Conservation (phyloP, 768 basidiomycete species). For the Kwoniella dendrophila region DNA sequence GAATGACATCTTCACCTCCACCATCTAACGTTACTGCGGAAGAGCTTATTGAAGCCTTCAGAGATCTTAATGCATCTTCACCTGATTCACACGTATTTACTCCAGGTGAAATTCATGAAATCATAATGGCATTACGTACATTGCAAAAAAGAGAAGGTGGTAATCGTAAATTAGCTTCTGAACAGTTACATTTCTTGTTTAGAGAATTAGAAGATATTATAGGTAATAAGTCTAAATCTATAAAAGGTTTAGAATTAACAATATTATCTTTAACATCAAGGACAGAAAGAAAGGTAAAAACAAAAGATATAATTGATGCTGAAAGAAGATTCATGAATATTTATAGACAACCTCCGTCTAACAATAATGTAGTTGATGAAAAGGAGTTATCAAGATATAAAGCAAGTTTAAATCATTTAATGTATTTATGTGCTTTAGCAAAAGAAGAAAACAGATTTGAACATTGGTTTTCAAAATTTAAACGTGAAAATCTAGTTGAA, state of each 20-base stretch:
- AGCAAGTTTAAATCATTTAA: slow-evolving; percentile 31
- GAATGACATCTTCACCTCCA: slow-evolving; percentile 22
- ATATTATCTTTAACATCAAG: neutral
- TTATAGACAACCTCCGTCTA: slow-evolving; percentile 7
- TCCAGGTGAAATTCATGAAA: slow-evolving; percentile 27
- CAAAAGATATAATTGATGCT: slow-evolving; percentile 14
- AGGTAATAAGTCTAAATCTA: slow-evolving; percentile 8
- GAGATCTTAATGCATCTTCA: slow-evolving; percentile 23
- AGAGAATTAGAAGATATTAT: slow-evolving; percentile 24
- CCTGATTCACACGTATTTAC: slow-evolving; percentile 33
- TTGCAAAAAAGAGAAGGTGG: slow-evolving; percentile 17
- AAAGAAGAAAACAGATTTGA: slow-evolving; percentile 20
- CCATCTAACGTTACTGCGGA: slow-evolving; percentile 60
- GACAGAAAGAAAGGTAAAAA: slow-evolving; percentile 5
- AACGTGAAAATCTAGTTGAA: neutral
- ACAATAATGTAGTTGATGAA: neutral
- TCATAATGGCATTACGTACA: slow-evolving; percentile 12
- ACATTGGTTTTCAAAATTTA: slow-evolving; percentile 20
- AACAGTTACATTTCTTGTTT: slow-evolving; percentile 14
- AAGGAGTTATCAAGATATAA: neutral
- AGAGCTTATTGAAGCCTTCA: slow-evolving; percentile 12
- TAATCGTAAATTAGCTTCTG: neutral
- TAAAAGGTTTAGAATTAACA: slow-evolving; percentile 16
- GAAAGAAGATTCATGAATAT: slow-evolving; percentile 27
- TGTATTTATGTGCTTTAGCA: slow-evolving; percentile 39